These are phyloP conservation scores for Entelexis sorbosivorans DNA, from an alignment of 1,139 yeast species.

Conservation along the genomic window DNA sequence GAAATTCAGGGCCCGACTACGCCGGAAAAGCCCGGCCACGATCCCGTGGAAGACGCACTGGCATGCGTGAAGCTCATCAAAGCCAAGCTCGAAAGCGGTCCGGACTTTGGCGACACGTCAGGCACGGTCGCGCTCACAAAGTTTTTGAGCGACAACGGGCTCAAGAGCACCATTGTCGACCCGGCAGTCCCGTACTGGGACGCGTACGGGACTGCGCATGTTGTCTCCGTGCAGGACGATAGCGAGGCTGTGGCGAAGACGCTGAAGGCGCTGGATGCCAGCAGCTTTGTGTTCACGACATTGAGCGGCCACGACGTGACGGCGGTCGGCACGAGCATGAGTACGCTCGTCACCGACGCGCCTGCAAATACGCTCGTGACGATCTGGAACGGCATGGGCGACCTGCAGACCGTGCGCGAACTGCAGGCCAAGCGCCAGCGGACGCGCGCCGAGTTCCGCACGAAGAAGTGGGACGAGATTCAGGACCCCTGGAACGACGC, in stretches of 20 bases:
- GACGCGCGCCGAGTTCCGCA: conserved; percentile 38
- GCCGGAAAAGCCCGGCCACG: conserved; percentile 46
- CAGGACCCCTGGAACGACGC: conserved; percentile 44
- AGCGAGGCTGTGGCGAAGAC: conserved; percentile 36
- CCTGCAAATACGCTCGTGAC: conserved; percentile 54
- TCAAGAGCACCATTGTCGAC: conserved; percentile 31
- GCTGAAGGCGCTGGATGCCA: conserved; percentile 27
- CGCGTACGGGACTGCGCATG: conserved; percentile 22
- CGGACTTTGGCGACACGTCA: conserved; percentile 42
- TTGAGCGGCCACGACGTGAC: conserved; percentile 17
- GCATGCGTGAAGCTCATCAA: conserved; percentile 73
- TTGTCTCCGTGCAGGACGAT: neutral
- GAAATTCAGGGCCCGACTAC: conserved; percentile 46
- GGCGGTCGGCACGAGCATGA: conserved; percentile 35
- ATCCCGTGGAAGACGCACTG: conserved; percentile 73
- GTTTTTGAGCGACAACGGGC: conserved; percentile 7
- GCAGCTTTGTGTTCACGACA: conserved; percentile 41
- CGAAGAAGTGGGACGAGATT: conserved; percentile 36
- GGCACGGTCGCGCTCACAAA: conserved; percentile 25
- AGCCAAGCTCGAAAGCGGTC: conserved; percentile 56
- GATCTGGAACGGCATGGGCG: conserved; percentile 54
- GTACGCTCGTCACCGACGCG: conserved; percentile 40
- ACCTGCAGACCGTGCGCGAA: conserved; percentile 42
- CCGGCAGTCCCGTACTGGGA: conserved; percentile 32
- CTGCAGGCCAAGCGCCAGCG: conserved; percentile 37